Conservation (phyloP, 345 rosid genomes). For the Citrus mangshanensis region DNA sequence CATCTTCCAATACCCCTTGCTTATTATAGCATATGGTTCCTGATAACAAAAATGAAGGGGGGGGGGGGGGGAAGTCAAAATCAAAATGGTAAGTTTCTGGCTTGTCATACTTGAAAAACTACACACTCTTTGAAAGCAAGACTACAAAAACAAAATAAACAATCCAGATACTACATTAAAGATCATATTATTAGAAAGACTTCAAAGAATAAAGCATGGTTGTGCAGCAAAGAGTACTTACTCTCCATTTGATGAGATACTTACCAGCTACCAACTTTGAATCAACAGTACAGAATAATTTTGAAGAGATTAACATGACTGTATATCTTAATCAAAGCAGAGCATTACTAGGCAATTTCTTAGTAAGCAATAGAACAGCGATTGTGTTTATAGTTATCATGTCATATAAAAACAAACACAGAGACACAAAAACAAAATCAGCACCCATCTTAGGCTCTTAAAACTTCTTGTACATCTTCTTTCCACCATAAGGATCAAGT, state of each 20-base stretch:
- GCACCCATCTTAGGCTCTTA: not conserved
- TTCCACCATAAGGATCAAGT: not conserved
- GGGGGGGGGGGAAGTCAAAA: too few species aligned
- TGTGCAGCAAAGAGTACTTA: not conserved
- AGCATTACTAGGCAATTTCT: not conserved
- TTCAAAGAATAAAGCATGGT: not conserved
- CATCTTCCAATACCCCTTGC: conserved; percentile 10
- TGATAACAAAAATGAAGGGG: not conserved
- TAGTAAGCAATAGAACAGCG: not conserved
- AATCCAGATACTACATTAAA: not conserved
- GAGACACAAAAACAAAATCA: not conserved
- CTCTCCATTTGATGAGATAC: not conserved
- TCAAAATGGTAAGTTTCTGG: not conserved
- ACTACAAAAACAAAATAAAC: not conserved
- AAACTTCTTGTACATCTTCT: not conserved
- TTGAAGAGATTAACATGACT: not conserved
- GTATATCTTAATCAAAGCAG: not conserved
- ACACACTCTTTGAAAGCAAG: not conserved
- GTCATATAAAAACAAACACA: too few species aligned
- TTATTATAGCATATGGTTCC: conserved; percentile 7
- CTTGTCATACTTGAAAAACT: not conserved
- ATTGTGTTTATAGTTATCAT: not conserved
- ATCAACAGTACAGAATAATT: not conserved
- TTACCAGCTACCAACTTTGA: not conserved
- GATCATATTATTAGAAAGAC: not conserved